phyloP scores from a whole-genome alignment of 306 rosid species.

The Dalbergia cultrata region DNA sequence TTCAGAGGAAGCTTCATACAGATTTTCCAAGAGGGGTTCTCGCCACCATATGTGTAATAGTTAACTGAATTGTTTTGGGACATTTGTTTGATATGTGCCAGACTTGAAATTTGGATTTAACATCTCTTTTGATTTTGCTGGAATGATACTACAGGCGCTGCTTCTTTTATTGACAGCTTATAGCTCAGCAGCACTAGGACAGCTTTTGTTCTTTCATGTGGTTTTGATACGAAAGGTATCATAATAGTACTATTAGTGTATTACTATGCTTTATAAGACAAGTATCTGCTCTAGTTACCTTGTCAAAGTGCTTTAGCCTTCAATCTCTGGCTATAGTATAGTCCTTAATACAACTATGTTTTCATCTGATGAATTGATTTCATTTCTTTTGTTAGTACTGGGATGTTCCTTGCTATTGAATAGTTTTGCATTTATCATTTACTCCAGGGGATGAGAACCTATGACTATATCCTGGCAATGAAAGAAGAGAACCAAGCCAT shows the following conservation, averaged over 20 bases:
- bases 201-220: conserved; percentile 94
- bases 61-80: conserved; percentile 23
- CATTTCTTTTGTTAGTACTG: not conserved
- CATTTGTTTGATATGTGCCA: not conserved
- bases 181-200: conserved; percentile 93
- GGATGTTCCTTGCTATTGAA: conserved; percentile 38
- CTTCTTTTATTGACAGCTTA: conserved; percentile 77
- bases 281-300: not conserved
- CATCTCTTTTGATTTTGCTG: conserved; percentile 27
- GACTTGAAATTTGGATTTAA: conserved; percentile 28
- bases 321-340: not conserved
- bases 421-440: conserved; percentile 9
- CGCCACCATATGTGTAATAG: conserved; percentile 75
- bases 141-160: conserved; percentile 65
- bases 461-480: conserved; percentile 96
- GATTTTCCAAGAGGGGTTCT: conserved; percentile 86
- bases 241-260: not conserved
- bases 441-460: conserved; percentile 91
- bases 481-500: conserved; percentile 74
- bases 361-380: not conserved
- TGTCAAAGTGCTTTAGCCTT: conserved; percentile 2
- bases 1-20: conserved; percentile 60
- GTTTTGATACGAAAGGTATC: conserved; percentile 88
- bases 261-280: conserved; percentile 16
- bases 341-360: not conserved